Percentiles rank a stretch among this genome's conserved stretches.
phyloP scores from a whole-genome alignment of 2,329 filamentous ascomycete genomes.

The Microdochium bolleyi region DNA sequence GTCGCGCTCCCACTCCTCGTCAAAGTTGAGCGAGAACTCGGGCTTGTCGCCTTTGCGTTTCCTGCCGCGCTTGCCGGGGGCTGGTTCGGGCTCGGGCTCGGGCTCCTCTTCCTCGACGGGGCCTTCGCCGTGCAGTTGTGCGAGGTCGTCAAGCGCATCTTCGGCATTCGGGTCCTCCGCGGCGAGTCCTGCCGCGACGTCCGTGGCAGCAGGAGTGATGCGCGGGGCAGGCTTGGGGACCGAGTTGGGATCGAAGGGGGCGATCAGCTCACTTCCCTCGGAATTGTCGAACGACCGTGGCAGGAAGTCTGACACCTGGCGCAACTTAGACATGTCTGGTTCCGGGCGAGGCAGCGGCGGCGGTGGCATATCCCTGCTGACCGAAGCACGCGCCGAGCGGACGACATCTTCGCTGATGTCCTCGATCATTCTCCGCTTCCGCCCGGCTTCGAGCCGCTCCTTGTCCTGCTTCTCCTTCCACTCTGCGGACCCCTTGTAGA shows the following conservation, averaged over 20 bases:
- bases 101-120: slow-evolving; percentile 24
- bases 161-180: slow-evolving; percentile 25
- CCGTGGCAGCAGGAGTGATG: slow-evolving; percentile 7
- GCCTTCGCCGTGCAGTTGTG: slow-evolving; percentile 15
- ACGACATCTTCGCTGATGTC: slow-evolving; percentile 21
- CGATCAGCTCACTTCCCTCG: slow-evolving; percentile 15
- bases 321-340: slow-evolving; percentile 17
- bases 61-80: slow-evolving; percentile 13
- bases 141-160: slow-evolving; percentile 33
- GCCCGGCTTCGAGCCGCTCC: slow-evolving; percentile 27
- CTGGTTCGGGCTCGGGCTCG: slow-evolving; percentile 14
- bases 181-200: slow-evolving; percentile 15
- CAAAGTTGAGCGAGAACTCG: slow-evolving; percentile 41
- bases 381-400: slow-evolving; percentile 1
- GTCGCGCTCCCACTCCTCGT: slow-evolving; percentile 54
- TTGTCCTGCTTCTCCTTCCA: slow-evolving; percentile 45
- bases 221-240: slow-evolving; percentile 13
- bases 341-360: slow-evolving; percentile 19
- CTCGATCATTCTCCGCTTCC: slow-evolving; percentile 31
- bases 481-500: slow-evolving; percentile 59
- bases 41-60: slow-evolving; percentile 13
- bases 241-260: slow-evolving; percentile 18
- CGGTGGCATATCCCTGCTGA: slow-evolving; percentile 17
- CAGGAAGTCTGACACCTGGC: slow-evolving; percentile 19
- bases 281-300: slow-evolving; percentile 17